These are phyloP conservation scores for Carallia pectinifolia DNA, from an alignment of 345 rosid genomes.

Conservation along the genomic window DNA sequence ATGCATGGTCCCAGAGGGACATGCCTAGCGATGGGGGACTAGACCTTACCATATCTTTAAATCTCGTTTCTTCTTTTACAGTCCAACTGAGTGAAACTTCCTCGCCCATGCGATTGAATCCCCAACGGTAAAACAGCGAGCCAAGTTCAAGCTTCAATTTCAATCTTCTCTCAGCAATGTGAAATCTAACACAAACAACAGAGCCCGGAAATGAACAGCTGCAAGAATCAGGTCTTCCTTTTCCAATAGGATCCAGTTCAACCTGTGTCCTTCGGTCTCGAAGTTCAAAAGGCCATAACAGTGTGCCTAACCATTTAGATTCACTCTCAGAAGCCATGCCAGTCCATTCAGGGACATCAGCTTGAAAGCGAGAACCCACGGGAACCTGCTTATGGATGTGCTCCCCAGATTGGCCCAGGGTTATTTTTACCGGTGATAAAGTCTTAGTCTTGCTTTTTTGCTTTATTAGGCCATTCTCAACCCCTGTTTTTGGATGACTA, in stretches of 20 bases:
- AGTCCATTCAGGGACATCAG: slow-evolving; percentile 32
- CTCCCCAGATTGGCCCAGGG: neutral
- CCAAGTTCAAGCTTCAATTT: slow-evolving; percentile 33
- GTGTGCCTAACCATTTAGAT: slow-evolving; percentile 31
- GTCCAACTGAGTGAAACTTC: slow-evolving; percentile 36
- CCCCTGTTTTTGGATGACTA: slow-evolving; percentile 18
- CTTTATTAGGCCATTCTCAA: slow-evolving; percentile 15
- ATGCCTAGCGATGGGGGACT: slow-evolving; percentile 23
- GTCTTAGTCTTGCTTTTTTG: neutral
- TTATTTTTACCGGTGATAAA: neutral
- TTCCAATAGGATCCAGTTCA: slow-evolving; percentile 17
- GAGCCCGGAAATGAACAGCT: slow-evolving; percentile 23
- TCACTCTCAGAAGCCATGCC: slow-evolving; percentile 18
- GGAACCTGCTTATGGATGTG: slow-evolving; percentile 3
- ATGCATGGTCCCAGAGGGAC: slow-evolving; percentile 22
- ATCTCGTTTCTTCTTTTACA: slow-evolving; percentile 17
- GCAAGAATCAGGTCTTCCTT: slow-evolving; percentile 28
- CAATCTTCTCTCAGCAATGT: slow-evolving; percentile 31
- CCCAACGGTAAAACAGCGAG: slow-evolving; percentile 21
- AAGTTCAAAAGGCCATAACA: slow-evolving; percentile 20
- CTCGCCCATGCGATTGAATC: slow-evolving; percentile 30
- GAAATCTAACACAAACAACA: slow-evolving; percentile 30
- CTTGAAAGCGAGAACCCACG: slow-evolving; percentile 29
- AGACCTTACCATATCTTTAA: slow-evolving; percentile 26
- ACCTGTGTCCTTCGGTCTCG: neutral